Conservation (phyloP, 768 basidiomycete species). For the Russula brevipes region DNA sequence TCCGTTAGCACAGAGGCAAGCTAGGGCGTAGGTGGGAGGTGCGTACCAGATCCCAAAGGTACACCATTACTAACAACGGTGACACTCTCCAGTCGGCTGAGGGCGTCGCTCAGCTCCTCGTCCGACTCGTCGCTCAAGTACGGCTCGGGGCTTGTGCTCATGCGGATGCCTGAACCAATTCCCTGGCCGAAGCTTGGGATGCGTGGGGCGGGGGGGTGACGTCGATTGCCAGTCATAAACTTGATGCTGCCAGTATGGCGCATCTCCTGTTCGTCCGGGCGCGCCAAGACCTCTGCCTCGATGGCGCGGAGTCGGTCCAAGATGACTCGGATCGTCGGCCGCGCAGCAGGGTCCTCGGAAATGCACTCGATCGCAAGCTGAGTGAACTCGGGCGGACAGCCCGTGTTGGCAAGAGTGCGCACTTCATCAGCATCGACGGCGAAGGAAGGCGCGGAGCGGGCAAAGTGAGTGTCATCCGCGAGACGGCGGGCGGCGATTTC, state of each 20-base stretch:
- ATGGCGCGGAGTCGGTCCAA: conserved; percentile 74
- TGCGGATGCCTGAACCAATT: conserved; percentile 54
- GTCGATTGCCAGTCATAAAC: conserved; percentile 66
- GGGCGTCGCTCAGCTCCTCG: conserved; percentile 60
- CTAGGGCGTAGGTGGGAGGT: conserved; percentile 5
- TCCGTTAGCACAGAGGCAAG: background rate
- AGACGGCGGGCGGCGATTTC: conserved; percentile 82
- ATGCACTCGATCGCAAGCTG: conserved; percentile 77
- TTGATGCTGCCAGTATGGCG: conserved; percentile 80
- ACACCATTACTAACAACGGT: conserved; percentile 41
- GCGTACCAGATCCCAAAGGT: conserved; percentile 12
- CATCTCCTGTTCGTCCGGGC: conserved; percentile 60
- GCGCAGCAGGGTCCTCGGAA: conserved; percentile 51
- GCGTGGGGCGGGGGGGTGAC: conserved; percentile 55
- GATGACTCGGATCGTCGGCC: conserved; percentile 75
- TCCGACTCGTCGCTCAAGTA: conserved; percentile 55
- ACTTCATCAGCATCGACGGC: conserved; percentile 75
- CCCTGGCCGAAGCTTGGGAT: conserved; percentile 85
- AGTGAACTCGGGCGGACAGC: conserved; percentile 76
- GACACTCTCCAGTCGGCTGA: conserved; percentile 48
- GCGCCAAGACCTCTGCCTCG: conserved; percentile 74
- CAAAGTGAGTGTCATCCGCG: conserved; percentile 77
- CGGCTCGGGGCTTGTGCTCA: conserved; percentile 30
- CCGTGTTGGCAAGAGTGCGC: conserved; percentile 54
- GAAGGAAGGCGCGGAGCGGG: conserved; percentile 75